These are phyloP conservation scores for Effrenium voratum DNA, from an alignment of 73 alveolate species.

Conservation along the genomic window DNA sequence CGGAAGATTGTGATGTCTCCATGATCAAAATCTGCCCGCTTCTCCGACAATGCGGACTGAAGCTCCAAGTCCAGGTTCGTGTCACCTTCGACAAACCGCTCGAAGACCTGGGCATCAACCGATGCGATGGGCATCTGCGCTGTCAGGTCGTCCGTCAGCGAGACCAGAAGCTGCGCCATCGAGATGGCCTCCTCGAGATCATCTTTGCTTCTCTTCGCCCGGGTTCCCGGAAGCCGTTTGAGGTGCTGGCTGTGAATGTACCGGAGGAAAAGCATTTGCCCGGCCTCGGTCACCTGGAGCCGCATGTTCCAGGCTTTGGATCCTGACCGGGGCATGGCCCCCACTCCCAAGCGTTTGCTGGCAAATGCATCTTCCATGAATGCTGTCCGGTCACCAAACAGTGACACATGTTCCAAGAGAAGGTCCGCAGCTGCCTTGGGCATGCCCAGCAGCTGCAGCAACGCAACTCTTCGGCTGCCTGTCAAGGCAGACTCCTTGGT, in stretches of 20 bases:
- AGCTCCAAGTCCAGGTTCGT: background rate
- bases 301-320: background rate
- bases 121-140: background rate
- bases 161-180: background rate
- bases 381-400: background rate
- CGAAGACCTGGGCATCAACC: background rate
- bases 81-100: background rate
- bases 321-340: background rate
- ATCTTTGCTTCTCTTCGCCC: background rate
- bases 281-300: background rate
- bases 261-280: background rate
- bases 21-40: background rate
- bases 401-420: background rate
- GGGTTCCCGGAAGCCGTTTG: background rate
- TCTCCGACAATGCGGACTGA: constrained; percentile 6
- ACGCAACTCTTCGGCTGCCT: background rate
- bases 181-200: background rate
- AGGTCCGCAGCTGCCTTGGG: background rate
- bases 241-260: background rate
- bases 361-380: background rate
- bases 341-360: background rate
- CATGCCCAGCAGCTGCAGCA: background rate
- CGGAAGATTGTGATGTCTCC: background rate
- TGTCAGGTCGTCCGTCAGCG: background rate
- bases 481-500: background rate